A percentile compares a stretch with the other conserved stretches of the same genome.
Evolutionary conservation across 1,284 basidiomycete species (phyloP).

Genomic region (Stereum hirsutum): DNA sequence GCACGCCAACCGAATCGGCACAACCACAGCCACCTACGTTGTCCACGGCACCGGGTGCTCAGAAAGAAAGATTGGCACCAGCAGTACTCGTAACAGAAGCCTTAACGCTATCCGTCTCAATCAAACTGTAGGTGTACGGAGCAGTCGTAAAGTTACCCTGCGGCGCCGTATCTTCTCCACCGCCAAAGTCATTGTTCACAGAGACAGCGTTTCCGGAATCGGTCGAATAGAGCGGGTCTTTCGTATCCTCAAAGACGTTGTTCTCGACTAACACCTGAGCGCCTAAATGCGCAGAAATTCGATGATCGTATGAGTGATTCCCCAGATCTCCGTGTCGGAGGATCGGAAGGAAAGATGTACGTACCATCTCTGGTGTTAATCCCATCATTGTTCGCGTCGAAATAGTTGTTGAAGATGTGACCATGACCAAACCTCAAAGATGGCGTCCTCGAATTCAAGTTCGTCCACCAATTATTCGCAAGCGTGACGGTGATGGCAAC

Average conservation of each 20-base stretch:
- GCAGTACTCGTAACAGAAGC: neutral
- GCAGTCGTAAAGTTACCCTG: neutral
- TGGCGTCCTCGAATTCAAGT: neutral
- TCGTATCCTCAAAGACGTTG: neutral
- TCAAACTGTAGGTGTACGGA: neutral
- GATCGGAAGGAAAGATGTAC: neutral
- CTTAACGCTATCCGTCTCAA: neutral
- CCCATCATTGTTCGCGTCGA: neutral
- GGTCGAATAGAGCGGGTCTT: neutral
- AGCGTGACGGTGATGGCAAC: neutral
- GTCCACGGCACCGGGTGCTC: too few species aligned
- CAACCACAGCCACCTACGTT: too few species aligned
- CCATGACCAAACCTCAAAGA: neutral
- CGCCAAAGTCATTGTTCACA: neutral
- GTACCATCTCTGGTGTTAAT: neutral
- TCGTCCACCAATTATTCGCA: neutral
- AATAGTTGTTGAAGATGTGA: slow-evolving; percentile 1
- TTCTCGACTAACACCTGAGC: neutral
- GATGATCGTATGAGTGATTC: neutral
- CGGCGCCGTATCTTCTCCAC: neutral
- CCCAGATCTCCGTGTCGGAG: too few species aligned
- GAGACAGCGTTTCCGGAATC: neutral
- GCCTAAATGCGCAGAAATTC: neutral
- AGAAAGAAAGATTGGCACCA: slow-evolving; percentile 1
- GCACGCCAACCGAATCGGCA: too few species aligned